Base-by-base conservation (phyloP, 2,329 filamentous ascomycete genomes). In the Fusarium sacchari region DNA sequence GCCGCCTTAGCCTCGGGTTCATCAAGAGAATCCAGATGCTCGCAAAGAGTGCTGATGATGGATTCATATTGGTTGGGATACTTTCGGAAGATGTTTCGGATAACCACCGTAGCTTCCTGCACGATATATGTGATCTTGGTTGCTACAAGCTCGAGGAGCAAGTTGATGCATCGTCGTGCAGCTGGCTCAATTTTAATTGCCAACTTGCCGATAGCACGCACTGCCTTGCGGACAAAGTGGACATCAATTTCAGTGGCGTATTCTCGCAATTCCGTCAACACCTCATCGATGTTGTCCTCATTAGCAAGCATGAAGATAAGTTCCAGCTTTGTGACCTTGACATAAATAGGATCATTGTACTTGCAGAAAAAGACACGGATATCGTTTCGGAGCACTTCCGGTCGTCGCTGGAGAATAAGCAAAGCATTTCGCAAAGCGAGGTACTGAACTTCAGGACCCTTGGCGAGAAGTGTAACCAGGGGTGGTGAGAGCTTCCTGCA, bases 361-460 rank as follows among this genome's bases (percentile, higher is more conserved):
- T 99, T 99, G 90, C 96, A 99, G 84, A 99, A 99, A 85, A 99
- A 99, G 37, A 99, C 96, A 52, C 96, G 91, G 71, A 99, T 98
- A 82, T 99, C 96, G 82, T 98, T 98, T 72, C 95, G 91, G 60
- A 99, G 84, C 14, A 99, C 96, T 79, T 98, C 96, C 0, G 96
- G 96, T 63, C 96, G 89, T 77, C 96, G 89, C 82, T 99, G 96
- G 59, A 99, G 86, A 76, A 99, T 99, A 20, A 99, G 87, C 5
- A 99, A 88, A 1, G 96, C 96, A 80, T 99, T 99, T 72, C 96
- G 89, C 24, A 99, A 88, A 1, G 96, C 96, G 12, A 99, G 88
- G 80, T 99, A 99, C 81, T 99, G 96, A n/a, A 99, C 96, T 81
- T 99, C 96, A 1, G 96, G 94, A 0, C 96, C 96, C 83, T 99